These are phyloP conservation scores for Angomonas ambiguus DNA, from an alignment of 208 protist species.

Conservation along the genomic window DNA sequence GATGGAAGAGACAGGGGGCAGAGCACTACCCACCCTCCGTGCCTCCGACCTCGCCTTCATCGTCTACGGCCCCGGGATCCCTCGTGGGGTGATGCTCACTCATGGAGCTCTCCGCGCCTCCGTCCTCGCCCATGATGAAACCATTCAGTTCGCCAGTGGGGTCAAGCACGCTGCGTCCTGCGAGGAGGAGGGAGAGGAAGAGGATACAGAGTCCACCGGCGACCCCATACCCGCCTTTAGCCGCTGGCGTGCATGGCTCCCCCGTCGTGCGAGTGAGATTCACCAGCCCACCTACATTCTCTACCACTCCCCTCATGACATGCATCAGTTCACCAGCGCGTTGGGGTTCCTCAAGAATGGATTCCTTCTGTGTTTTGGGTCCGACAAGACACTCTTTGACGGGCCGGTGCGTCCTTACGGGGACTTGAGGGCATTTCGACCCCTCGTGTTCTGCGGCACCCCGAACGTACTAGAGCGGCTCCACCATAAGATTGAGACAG, in stretches of 20 bases:
- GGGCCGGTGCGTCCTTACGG: slow-evolving; percentile 43
- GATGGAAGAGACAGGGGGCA: neutral
- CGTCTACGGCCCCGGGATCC: slow-evolving; percentile 77
- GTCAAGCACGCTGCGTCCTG: no score
- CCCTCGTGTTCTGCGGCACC: slow-evolving; percentile 50
- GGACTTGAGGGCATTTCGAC: slow-evolving; percentile 70
- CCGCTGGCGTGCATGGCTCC: slow-evolving; percentile 22
- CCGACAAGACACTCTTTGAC: slow-evolving; percentile 44
- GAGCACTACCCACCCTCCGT: slow-evolving; percentile 18
- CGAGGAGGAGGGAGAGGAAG: slow-evolving; percentile 17
- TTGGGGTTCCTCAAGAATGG: slow-evolving; percentile 35
- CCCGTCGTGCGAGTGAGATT: slow-evolving; percentile 15
- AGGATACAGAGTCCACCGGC: neutral
- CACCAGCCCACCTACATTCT: slow-evolving; percentile 51
- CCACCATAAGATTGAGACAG: slow-evolving; percentile 34
- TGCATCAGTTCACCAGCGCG: slow-evolving; percentile 63
- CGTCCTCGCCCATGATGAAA: slow-evolving; percentile 27
- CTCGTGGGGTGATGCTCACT: slow-evolving; percentile 79
- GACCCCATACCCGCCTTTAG: neutral
- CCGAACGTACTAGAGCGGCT: slow-evolving; percentile 65
- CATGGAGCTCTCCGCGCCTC: slow-evolving; percentile 58
- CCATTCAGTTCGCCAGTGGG: no score
- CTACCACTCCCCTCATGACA: slow-evolving; percentile 79
- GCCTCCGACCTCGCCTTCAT: slow-evolving; percentile 55
- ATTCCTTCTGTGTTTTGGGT: slow-evolving; percentile 63